phyloP scores from a whole-genome alignment of 2,329 filamentous ascomycete genomes.

The Epichloe festucae region DNA sequence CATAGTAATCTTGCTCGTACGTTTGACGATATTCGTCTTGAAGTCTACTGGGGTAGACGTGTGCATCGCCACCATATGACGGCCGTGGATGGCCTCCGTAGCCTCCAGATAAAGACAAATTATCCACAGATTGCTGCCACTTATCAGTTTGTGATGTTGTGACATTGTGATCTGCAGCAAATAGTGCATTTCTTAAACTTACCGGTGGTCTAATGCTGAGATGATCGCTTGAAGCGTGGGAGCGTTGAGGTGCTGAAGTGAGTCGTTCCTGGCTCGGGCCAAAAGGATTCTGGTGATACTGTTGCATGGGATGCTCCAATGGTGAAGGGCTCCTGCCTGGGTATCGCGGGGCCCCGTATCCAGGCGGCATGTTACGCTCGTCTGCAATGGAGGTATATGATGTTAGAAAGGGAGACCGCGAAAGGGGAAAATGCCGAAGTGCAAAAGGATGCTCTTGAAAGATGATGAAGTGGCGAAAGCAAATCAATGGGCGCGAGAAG shows the following conservation, averaged over 20 bases:
- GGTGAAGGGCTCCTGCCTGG: conserved; percentile 1
- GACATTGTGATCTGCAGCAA: conserved; percentile 19
- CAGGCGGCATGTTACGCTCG: conserved; percentile 1
- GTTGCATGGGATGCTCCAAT: conserved; percentile 2
- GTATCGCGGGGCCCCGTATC: background rate
- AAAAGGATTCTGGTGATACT: conserved; percentile 2
- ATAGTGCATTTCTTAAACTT: conserved; percentile 3
- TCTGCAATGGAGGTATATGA: background rate
- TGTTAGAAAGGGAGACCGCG: background rate
- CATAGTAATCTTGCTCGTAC: conserved; percentile 40
- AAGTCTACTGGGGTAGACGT: conserved; percentile 53
- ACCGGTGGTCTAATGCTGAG: conserved; percentile 77
- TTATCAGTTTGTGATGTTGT: background rate
- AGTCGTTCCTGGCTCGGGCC: conserved; percentile 24
- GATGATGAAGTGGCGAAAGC: background rate
- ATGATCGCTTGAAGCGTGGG: conserved; percentile 56
- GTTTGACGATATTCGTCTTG: conserved; percentile 30
- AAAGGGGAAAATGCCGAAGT: background rate
- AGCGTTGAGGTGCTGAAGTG: conserved; percentile 21
- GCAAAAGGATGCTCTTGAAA: background rate
- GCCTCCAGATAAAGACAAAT: conserved; percentile 28
- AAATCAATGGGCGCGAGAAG: background rate
- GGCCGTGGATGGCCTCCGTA: conserved; percentile 33
- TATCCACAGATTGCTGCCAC: conserved; percentile 38
- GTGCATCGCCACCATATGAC: conserved; percentile 24